Conservation (phyloP, 2,329 filamentous ascomycete genomes). For the Fusarium nanum region DNA sequence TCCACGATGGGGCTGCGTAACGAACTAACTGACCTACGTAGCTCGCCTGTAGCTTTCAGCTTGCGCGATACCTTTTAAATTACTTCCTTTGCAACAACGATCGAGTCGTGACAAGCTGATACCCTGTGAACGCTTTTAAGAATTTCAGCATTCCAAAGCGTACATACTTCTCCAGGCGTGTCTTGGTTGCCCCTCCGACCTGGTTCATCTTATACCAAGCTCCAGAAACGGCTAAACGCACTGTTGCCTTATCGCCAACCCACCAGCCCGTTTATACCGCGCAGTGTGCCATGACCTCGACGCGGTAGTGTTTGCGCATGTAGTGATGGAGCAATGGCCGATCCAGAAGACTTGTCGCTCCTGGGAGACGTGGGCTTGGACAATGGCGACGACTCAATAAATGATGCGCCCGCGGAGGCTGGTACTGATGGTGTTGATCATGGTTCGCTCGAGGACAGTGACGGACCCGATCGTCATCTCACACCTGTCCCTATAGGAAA, state of each 20-base stretch:
- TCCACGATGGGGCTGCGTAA: conserved; percentile 42
- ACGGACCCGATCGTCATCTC: conserved; percentile 29
- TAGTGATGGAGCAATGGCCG: conserved; percentile 62
- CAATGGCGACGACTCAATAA: conserved; percentile 57
- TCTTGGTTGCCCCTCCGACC: conserved; percentile 36
- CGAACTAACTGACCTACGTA: conserved; percentile 42
- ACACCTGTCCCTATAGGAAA: conserved; percentile 41
- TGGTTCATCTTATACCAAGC: conserved; percentile 31
- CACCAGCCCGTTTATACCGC: conserved; percentile 31
- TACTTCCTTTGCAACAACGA: conserved; percentile 2
- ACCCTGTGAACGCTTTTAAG: neutral
- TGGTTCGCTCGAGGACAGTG: conserved; percentile 33
- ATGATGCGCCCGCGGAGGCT: conserved; percentile 38
- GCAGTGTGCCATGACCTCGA: conserved; percentile 46
- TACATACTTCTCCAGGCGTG: neutral
- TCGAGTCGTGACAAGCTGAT: neutral
- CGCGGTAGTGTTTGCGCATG: conserved; percentile 45
- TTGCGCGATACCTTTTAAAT: conserved; percentile 31
- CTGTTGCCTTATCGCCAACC: conserved; percentile 35
- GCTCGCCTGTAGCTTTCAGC: conserved; percentile 43
- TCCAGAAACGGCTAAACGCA: conserved; percentile 35
- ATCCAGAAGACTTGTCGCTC: conserved; percentile 59
- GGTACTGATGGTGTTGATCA: conserved; percentile 37
- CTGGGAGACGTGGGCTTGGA: conserved; percentile 54
- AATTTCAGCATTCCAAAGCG: conserved; percentile 6